Evolutionary conservation across 1,284 basidiomycete genomes (phyloP).

Genomic region (Sphaerobolus stellatus): DNA sequence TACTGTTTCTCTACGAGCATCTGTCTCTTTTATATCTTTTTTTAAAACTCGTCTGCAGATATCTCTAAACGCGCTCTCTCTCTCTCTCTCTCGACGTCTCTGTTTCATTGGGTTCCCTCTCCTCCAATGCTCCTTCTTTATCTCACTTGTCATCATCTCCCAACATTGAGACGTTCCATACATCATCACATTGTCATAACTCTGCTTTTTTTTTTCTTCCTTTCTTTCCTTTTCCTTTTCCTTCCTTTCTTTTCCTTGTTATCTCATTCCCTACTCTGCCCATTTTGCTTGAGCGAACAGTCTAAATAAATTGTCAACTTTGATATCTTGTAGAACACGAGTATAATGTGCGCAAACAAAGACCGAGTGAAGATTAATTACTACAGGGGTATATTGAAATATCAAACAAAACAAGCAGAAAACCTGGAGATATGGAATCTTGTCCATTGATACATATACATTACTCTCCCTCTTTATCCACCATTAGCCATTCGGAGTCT

Average conservation of each 20-base stretch:
- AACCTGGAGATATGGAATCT: not conserved
- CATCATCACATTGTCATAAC: conserved; percentile 4
- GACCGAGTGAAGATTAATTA: conserved; percentile 1
- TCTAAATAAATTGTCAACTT: conserved; percentile 17
- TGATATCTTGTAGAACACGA: not conserved
- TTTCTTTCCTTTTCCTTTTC: no score
- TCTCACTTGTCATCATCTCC: conserved; percentile 10
- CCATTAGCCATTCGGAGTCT: conserved; percentile 85
- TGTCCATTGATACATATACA: not conserved
- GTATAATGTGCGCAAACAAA: not conserved
- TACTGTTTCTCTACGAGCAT: conserved; percentile 25
- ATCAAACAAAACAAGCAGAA: not conserved
- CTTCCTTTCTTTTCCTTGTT: no score
- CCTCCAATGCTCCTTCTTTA: conserved; percentile 13
- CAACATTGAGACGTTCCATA: conserved; percentile 9
- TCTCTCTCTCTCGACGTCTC: conserved; percentile 2
- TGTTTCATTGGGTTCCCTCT: conserved; percentile 9
- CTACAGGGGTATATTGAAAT: not conserved
- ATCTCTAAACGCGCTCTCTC: conserved; percentile 10
- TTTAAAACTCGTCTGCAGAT: conserved; percentile 18
- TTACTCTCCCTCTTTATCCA: conserved; percentile 42
- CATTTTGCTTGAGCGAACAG: conserved; percentile 20
- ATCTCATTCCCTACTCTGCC: no score
- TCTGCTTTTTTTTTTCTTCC: conserved; percentile 12
- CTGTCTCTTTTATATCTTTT: conserved; percentile 12